These are phyloP conservation scores for Cutaneotrichosporon arboriforme DNA, from an alignment of 1,284 basidiomycete species.

Conservation along the genomic window DNA sequence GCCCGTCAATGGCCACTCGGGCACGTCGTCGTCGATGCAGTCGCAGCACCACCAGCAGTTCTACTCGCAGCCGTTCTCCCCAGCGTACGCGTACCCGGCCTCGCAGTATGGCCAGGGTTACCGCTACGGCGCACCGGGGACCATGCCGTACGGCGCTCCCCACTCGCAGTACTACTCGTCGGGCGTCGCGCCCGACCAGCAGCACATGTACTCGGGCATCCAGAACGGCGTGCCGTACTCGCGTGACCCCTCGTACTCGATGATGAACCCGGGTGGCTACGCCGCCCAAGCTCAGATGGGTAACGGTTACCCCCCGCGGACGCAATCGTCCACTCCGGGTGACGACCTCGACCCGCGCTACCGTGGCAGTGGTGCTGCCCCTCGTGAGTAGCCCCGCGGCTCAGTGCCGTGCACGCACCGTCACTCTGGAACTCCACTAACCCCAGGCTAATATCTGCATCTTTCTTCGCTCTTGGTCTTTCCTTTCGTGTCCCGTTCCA, in stretches of 20 bases:
- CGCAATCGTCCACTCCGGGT: slow-evolving; percentile 40
- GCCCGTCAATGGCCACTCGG: slow-evolving; percentile 40
- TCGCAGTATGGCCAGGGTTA: slow-evolving; percentile 24
- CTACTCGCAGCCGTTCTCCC: slow-evolving; percentile 33
- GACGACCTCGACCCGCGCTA: slow-evolving; percentile 22
- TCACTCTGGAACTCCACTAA: too few relatives aligned
- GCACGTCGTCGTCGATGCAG: slow-evolving; percentile 28
- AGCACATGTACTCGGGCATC: slow-evolving; percentile 39
- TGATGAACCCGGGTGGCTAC: slow-evolving; percentile 30
- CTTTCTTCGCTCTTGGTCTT: too few relatives aligned
- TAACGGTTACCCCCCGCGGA: slow-evolving; percentile 38
- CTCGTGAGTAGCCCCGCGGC: slow-evolving; percentile 12
- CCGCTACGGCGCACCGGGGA: slow-evolving; percentile 29
- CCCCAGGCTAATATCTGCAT: too few relatives aligned
- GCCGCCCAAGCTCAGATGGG: slow-evolving; percentile 29
- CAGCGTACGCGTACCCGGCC: slow-evolving; percentile 28
- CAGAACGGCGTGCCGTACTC: slow-evolving; percentile 30
- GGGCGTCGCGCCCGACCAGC: slow-evolving; percentile 30
- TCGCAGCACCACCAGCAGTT: slow-evolving; percentile 32
- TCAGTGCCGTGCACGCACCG: too few relatives aligned
- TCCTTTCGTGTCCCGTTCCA: too few relatives aligned
- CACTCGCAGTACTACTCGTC: slow-evolving; percentile 37
- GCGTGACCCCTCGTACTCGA: slow-evolving; percentile 36
- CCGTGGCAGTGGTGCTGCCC: slow-evolving; percentile 17
- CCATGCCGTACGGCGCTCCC: slow-evolving; percentile 29